Base-by-base conservation (phyloP, 805 yeast species). In the Priceomyces fermenticarens region DNA sequence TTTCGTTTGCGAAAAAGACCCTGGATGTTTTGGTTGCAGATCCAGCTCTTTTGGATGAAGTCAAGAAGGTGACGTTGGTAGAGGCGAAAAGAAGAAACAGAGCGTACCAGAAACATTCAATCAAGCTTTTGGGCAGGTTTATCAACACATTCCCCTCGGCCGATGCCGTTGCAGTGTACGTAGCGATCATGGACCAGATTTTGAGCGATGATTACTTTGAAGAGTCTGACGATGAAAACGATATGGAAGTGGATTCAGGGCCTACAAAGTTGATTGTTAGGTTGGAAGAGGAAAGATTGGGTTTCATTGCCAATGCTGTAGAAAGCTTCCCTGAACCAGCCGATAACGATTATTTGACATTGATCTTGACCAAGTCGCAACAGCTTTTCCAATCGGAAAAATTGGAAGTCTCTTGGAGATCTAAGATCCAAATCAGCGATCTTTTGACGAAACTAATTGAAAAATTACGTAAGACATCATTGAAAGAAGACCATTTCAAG, bases 1-100 rank as follows among this genome's bases (percentile, higher is more conserved):
- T 86, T 0, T 62, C 78, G 1, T 68, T 85, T 26, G 55, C 83
- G 0, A 53, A 67, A 12, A 78, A 77, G 44, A 70, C 80, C 7
- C 61, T 68, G 35, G 51, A 48, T 0, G 65, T 55, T 33, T 48
- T 81, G 30, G 8, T 36, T 1, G 41, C 52, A 1, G 54, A 64
- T 26, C 42, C 49, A 1, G 68, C 54, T 0, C 34, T 78, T 4
- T 55, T 66, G 26, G 60, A 57, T 1, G 57, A 50, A 16, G 60
- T 85, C 6, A 63, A 63, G 23, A 67, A 68, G 16, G 65, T 75
- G 1, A 75, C 84, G 0, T 41, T 70, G 3, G 63, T 68, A 1
- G 97, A 90, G 55, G 77, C 85, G 0, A 75, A 75, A 42, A 70
- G 95, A 47, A 75, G 78, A 32, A 88, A 87, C 53, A 75, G 72